Conservation (phyloP, 192 early-diverging fungal genomes). For the Entomortierella beljakovae region DNA sequence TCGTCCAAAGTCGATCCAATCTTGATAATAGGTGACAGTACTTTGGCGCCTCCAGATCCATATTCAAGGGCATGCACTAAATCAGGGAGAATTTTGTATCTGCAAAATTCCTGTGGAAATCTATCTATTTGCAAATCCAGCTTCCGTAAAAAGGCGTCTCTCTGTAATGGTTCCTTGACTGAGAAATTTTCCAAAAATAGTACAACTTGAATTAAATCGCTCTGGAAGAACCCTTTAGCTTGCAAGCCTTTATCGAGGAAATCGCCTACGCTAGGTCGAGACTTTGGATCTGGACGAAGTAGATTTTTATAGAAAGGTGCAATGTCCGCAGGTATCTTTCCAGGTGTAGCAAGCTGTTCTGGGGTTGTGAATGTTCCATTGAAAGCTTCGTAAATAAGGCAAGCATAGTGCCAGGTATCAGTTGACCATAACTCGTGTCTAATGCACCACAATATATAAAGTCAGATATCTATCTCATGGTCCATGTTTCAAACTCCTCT, state of each 20-base stretch:
- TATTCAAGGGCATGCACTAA: conserved; percentile 86
- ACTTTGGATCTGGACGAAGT: conserved; percentile 67
- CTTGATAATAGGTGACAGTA: conserved; percentile 83
- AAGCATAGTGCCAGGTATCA: conserved; percentile 88
- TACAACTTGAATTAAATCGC: conserved; percentile 84
- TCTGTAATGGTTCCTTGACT: conserved; percentile 90
- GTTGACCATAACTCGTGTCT: conserved; percentile 64
- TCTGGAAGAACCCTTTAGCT: conserved; percentile 79
- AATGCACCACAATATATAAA: not conserved
- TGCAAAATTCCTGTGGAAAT: conserved; percentile 88
- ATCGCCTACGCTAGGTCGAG: conserved; percentile 69
- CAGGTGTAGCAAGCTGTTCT: conserved; percentile 61
- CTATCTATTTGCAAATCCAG: conserved; percentile 76
- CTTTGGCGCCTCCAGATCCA: conserved; percentile 81
- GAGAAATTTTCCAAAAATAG: conserved; percentile 93
- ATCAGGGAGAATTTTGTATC: conserved; percentile 94
- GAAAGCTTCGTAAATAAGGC: conserved; percentile 85
- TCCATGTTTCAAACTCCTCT: not conserved
- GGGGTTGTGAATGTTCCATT: conserved; percentile 69
- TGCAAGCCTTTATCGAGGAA: conserved; percentile 77
- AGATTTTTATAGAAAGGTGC: conserved; percentile 71
- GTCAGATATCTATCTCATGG: not conserved
- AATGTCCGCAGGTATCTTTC: conserved; percentile 74
- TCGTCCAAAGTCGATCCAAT: conserved; percentile 79
- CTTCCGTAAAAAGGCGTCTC: conserved; percentile 85